Conservation (phyloP, 2,329 filamentous ascomycete species). For the Calonectria ilicicola region DNA sequence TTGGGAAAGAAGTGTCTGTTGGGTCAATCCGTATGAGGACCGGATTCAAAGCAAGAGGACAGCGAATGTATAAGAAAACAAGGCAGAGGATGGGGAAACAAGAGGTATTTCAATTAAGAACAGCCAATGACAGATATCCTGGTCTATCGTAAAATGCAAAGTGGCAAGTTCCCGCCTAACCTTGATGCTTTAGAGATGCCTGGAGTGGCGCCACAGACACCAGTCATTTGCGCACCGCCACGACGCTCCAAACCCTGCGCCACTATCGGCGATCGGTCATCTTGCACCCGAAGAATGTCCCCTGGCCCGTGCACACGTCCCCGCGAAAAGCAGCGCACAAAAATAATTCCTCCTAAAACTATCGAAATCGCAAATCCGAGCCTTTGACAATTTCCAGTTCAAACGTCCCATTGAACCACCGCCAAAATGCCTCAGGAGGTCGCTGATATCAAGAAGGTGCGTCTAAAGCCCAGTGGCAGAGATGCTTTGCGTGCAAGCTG, state of each 20-base stretch:
- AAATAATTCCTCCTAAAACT: slow-evolving; percentile 48
- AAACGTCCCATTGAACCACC: slow-evolving; percentile 52
- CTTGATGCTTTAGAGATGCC: slow-evolving; percentile 14
- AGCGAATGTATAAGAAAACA: background rate
- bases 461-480: slow-evolving; percentile 26
- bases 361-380: slow-evolving; percentile 42
- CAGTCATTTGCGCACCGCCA: background rate
- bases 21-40: background rate
- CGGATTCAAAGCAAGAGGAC: background rate
- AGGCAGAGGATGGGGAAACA: background rate
- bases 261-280: slow-evolving; percentile 39
- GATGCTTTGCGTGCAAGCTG: slow-evolving; percentile 13
- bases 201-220: slow-evolving; percentile 16
- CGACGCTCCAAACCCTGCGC: background rate
- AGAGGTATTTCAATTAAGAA: background rate
- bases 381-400: slow-evolving; percentile 42
- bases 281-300: slow-evolving; percentile 30
- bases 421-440: slow-evolving; percentile 98
- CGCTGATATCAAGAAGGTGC: slow-evolving; percentile 92
- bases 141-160: slow-evolving; percentile 28
- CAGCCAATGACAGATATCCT: slow-evolving; percentile 8
- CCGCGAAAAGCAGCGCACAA: slow-evolving; percentile 48
- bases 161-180: slow-evolving; percentile 35
- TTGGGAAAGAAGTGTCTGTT: no score
- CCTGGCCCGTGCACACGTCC: slow-evolving; percentile 43